Evolutionary conservation across 148 eudicot genomes (phyloP), one percentile per base, ranked within the genome.

Genomic region (Tetragonia tetragonoides): DNA sequence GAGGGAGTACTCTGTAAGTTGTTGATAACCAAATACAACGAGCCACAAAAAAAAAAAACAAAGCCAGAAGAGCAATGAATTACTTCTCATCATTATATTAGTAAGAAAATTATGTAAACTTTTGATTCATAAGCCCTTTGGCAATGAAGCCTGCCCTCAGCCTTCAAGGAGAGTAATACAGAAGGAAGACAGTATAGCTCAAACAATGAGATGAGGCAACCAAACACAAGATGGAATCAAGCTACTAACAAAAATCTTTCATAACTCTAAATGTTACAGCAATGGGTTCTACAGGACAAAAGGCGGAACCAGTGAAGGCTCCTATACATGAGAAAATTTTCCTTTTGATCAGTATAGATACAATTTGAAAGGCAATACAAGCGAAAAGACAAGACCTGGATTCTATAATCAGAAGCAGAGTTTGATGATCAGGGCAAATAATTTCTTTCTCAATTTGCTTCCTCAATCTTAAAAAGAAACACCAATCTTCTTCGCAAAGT

Each of bases 401-500:
- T 68, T 51, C 69, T 64, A 42, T 71, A 37, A 71, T 71, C 34
- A 77, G 80, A 73, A 77, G 56, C 47, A 79, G 37, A 10, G 5
- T 41, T 67, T 41, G 40, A 63, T 15, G 47, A 82, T 17, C 63
- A 72, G 70, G 61, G n/a, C 23, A 51, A 49, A 44, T 46, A 39
- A 57, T 34, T 73, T 73, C 34, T 70, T 38, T 49, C 17, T 37
- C 46, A 67, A 6, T 38, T 34, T 20, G 47, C 28, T 21, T 11
- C 28, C 17, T 10, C 12, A 57, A 23, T 46, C 44, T 34, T 7
- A 12, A 79, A 86, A 86, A 78, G 88, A 85, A 40, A 91, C 94
- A n/a, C 95, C 96, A 62, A 91, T 89, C 75, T 88, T 91, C 88
- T 90, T 94, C 34, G 91, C 98, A 75, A 91, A 90, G 73, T 91